These are phyloP conservation scores for Tolypocladium ophioglossoides DNA, from an alignment of 2,329 filamentous ascomycete species.

Conservation along the genomic window DNA sequence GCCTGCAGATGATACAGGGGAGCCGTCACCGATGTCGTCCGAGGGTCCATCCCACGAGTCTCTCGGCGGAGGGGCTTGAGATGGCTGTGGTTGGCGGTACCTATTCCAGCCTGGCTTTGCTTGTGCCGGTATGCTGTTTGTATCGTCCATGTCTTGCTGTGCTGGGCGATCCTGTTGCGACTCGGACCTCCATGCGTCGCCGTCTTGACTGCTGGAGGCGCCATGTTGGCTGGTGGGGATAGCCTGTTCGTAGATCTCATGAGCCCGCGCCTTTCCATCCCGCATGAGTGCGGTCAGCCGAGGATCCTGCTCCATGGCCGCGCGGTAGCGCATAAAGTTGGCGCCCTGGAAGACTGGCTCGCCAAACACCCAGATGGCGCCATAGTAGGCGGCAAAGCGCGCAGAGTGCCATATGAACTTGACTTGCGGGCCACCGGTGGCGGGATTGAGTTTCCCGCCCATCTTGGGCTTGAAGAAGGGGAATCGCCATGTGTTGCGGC, in stretches of 20 bases:
- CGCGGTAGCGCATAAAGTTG: constrained; percentile 12
- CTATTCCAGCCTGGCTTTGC: constrained; percentile 7
- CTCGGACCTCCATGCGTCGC: constrained; percentile 8
- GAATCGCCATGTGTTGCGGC: constrained; percentile 25
- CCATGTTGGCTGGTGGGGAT: constrained; percentile 1
- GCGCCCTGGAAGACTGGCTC: constrained; percentile 19
- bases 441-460: constrained; percentile 16
- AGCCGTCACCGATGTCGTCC: constrained; percentile 29
- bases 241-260: constrained; percentile 6
- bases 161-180: constrained; percentile 4
- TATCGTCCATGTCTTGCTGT: constrained; percentile 2
- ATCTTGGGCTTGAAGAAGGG: constrained; percentile 27
- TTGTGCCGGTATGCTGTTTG: constrained; percentile 1
- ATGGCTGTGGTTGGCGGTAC: constrained; percentile 4
- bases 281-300: constrained; percentile 15
- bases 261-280: constrained; percentile 9
- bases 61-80: constrained; percentile 3
- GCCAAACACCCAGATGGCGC: constrained; percentile 12
- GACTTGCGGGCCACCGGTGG: constrained; percentile 16
- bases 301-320: constrained; percentile 15
- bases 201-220: not conserved
- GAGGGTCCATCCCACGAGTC: constrained; percentile 15
- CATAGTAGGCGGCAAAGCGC: constrained; percentile 24
- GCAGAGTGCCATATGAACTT: constrained; percentile 22
- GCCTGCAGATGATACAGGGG: constrained; percentile 26